phyloP scores from a whole-genome alignment of 805 yeast genomes.

The Saturnispora kantuleensis region DNA sequence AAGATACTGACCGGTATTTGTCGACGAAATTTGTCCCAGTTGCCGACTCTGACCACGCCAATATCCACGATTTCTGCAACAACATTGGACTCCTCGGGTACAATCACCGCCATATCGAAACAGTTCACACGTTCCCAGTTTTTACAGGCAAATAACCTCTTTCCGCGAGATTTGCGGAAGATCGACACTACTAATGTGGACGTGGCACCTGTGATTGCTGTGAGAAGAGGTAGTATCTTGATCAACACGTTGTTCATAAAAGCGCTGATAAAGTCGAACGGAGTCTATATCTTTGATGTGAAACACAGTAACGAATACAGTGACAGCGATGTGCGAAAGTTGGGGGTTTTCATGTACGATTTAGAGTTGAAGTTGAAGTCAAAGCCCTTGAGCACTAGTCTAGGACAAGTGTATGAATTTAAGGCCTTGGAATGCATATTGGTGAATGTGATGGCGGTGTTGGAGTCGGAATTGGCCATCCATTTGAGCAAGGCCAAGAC shows the following conservation, averaged over 20 bases:
- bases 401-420: constrained; percentile 61
- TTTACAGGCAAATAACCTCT: constrained; percentile 58
- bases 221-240: constrained; percentile 65
- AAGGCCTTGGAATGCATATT: constrained; percentile 75
- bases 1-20: neutral
- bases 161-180: constrained; percentile 80
- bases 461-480: constrained; percentile 64
- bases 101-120: constrained; percentile 57
- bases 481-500: constrained; percentile 50
- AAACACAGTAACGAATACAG: constrained; percentile 3
- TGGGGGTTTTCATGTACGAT: constrained; percentile 79
- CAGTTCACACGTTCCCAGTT: constrained; percentile 68
- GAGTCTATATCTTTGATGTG: constrained; percentile 78
- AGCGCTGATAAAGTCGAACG: constrained; percentile 74
- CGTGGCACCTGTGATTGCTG: constrained; percentile 82
- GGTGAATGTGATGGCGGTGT: constrained; percentile 66
- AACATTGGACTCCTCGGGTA: constrained; percentile 61
- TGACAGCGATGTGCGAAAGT: constrained; percentile 42
- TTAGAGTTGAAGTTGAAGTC: constrained; percentile 60
- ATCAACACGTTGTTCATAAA: constrained; percentile 81
- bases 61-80: constrained; percentile 66
- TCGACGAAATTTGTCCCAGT: constrained; percentile 5
- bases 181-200: constrained; percentile 67
- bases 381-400: constrained; percentile 3
- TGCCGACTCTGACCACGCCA: constrained; percentile 34